Evolutionary conservation across 2,329 filamentous ascomycete genomes (phyloP).

Genomic region (Stylonectria norvegica): DNA sequence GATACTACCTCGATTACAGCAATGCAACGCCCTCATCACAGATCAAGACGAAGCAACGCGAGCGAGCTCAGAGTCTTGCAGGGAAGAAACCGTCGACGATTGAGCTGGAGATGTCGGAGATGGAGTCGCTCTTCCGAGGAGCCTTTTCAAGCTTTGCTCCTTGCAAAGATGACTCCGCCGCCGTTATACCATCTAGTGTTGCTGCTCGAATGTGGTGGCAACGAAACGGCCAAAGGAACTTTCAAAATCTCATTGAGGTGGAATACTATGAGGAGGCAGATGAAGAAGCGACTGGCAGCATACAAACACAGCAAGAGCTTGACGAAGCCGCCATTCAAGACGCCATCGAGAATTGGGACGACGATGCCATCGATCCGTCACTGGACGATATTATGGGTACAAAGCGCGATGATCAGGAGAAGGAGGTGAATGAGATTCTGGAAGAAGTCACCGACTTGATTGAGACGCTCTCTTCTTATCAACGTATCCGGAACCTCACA

Average conservation of each 20-base stretch:
- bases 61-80: constrained; percentile 65
- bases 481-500: constrained; percentile 72
- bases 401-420: constrained; percentile 58
- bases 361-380: constrained; percentile 54
- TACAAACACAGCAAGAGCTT: constrained; percentile 37
- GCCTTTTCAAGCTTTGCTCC: constrained; percentile 81
- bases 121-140: constrained; percentile 71
- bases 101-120: constrained; percentile 60
- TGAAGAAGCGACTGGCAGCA: constrained; percentile 33
- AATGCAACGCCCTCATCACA: constrained; percentile 56
- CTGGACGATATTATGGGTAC: constrained; percentile 51
- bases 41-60: constrained; percentile 62
- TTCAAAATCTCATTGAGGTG: constrained; percentile 60
- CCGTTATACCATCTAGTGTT: constrained; percentile 64
- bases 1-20: constrained; percentile 68
- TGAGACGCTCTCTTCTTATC: constrained; percentile 72
- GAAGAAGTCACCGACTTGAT: constrained; percentile 72
- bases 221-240: constrained; percentile 61
- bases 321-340: constrained; percentile 53
- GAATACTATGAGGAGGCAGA: constrained; percentile 43
- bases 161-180: constrained; percentile 67
- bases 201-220: constrained; percentile 76
- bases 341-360: constrained; percentile 57
- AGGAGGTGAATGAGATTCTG: constrained; percentile 66
- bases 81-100: constrained; percentile 55